Percentiles rank a stretch among this genome's conserved stretches.
phyloP scores from a whole-genome alignment of 768 basidiomycete species.

The Mycena kentingensis region DNA sequence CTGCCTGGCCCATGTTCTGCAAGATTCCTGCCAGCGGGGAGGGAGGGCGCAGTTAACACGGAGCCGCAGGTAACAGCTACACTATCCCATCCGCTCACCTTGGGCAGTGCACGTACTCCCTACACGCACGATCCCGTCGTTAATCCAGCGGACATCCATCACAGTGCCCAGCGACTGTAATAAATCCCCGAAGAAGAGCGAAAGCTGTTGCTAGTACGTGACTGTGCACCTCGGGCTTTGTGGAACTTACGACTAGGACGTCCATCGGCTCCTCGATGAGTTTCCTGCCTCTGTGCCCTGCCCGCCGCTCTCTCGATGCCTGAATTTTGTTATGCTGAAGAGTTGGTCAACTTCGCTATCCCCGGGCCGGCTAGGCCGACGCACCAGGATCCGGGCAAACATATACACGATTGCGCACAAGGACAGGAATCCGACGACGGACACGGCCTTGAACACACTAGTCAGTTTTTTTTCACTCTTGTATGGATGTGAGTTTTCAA shows the following conservation, averaged over 20 bases:
- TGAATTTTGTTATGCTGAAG: neutral
- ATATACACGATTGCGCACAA: neutral
- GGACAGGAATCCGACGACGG: neutral
- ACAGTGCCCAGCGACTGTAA: conserved; percentile 9
- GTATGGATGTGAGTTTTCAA: neutral
- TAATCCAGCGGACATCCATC: conserved; percentile 12
- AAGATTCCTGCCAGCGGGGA: neutral
- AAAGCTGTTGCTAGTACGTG: conserved; percentile 4
- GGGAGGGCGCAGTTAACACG: too few relatives aligned
- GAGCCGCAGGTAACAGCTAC: neutral
- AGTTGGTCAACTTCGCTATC: neutral
- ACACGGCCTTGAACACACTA: neutral
- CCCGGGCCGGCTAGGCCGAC: neutral
- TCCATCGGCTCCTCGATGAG: conserved; percentile 6
- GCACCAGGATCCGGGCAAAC: neutral
- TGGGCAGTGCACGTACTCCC: conserved; percentile 12
- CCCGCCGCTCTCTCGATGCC: neutral
- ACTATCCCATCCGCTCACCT: neutral
- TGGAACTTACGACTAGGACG: conserved; percentile 1
- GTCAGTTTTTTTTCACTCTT: too few relatives aligned
- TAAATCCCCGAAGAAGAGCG: conserved; percentile 11
- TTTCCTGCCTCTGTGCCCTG: neutral
- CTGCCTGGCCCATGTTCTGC: conserved; percentile 10
- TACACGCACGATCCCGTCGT: neutral
- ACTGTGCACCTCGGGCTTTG: too few relatives aligned